Conservation (phyloP, 768 basidiomycete genomes). For the Trametes cinnabarina region DNA sequence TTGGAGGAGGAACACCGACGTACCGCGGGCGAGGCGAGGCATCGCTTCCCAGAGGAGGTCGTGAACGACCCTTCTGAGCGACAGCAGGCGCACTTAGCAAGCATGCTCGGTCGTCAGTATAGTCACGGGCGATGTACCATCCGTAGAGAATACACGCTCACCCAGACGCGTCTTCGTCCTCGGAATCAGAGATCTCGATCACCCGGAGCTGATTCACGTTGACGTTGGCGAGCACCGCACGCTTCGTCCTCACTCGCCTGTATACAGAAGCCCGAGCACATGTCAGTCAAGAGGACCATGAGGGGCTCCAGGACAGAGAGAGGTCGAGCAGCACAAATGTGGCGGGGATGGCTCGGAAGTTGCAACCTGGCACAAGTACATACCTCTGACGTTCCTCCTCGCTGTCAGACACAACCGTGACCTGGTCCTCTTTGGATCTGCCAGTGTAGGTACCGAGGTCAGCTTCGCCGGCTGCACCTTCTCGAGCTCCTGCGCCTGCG, state of each 20-base stretch:
- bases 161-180: conserved; percentile 18
- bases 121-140: not conserved
- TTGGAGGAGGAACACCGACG: too few species aligned
- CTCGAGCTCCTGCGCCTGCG: too few species aligned
- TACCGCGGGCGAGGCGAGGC: too few species aligned
- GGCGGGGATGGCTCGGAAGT: not conserved
- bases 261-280: not conserved
- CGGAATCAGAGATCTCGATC: conserved; percentile 41
- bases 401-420: conserved; percentile 43
- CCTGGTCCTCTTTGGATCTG: conserved; percentile 27
- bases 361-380: conserved; percentile 7
- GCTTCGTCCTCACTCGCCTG: conserved; percentile 4
- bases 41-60: too few species aligned
- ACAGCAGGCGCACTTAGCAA: not conserved
- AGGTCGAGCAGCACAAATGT: not conserved
- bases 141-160: too few species aligned
- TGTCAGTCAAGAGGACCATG: not conserved
- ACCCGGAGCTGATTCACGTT: conserved; percentile 31
- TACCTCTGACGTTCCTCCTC: conserved; percentile 45
- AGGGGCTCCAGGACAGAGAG: not conserved
- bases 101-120: not conserved
- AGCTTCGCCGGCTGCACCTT: too few species aligned
- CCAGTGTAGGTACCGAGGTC: not conserved
- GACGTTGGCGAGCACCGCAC: not conserved
- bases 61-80: too few species aligned